Percentiles rank a stretch among this genome's conserved stretches.
Evolutionary conservation across 768 basidiomycete species (phyloP).

Genomic region (Mycena vitilis): DNA sequence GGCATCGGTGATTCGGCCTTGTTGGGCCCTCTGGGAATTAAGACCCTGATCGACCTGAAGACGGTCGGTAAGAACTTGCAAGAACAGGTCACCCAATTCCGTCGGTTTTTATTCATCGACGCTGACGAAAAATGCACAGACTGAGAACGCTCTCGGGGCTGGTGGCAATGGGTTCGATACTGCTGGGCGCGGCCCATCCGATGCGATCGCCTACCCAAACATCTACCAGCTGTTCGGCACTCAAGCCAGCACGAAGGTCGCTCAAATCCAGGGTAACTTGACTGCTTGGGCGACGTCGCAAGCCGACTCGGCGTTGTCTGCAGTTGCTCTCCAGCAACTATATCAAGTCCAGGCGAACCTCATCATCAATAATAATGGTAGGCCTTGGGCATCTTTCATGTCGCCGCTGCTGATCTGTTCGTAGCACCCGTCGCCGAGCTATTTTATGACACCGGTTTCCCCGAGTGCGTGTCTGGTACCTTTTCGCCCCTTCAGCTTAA

Average conservation of each 20-base stretch:
- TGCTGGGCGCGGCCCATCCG: slow-evolving; percentile 57
- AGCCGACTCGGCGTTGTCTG: slow-evolving; percentile 51
- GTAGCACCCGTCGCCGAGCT: slow-evolving; percentile 59
- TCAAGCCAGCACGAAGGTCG: slow-evolving; percentile 45
- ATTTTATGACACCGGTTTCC: slow-evolving; percentile 49
- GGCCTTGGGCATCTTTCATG: not conserved
- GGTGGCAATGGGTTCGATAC: slow-evolving; percentile 52
- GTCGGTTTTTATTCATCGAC: no score
- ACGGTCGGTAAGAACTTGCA: slow-evolving; percentile 68
- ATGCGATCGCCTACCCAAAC: slow-evolving; percentile 64
- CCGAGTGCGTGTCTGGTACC: not conserved
- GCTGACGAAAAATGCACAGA: not conserved
- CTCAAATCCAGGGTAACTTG: slow-evolving; percentile 53
- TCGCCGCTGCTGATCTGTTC: not conserved
- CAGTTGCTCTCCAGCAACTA: slow-evolving; percentile 54
- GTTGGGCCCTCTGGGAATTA: slow-evolving; percentile 58
- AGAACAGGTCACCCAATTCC: slow-evolving; percentile 50
- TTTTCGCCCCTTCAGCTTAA: not conserved
- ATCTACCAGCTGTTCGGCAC: slow-evolving; percentile 58
- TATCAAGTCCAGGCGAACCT: slow-evolving; percentile 55
- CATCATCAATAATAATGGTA: slow-evolving; percentile 59
- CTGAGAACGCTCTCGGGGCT: slow-evolving; percentile 52
- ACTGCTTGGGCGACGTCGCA: slow-evolving; percentile 57
- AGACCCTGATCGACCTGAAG: slow-evolving; percentile 55
- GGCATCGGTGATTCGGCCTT: slow-evolving; percentile 63